Base-by-base conservation (phyloP, 768 basidiomycete species). In the Steccherinum ochraceum region DNA sequence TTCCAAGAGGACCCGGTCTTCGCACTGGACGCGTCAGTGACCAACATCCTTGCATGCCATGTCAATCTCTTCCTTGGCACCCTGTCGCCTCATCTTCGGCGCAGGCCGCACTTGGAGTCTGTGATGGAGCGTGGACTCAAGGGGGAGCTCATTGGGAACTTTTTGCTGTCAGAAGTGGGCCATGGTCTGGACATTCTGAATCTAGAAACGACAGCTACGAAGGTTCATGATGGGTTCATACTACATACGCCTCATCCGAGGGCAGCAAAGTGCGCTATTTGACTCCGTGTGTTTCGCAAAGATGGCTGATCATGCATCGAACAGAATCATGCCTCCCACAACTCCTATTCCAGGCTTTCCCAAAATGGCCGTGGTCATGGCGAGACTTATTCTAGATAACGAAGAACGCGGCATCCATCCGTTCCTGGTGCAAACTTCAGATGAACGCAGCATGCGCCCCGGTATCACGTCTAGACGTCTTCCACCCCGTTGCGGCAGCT, bases 21-120 rank as follows among this genome's bases (percentile, higher is more conserved):
- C 5, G 21, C 46, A 2, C 35, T 65, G 21, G 72, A 72, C 54
- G 66, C 61, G 18, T 68, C 62, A 1, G 63, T 64, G 1, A 59
- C 52, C 4, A 68, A 67, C 2, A 59, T 74, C 12, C 52, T 68
- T 18, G 67, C 70, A 2, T 67, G 73, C 10, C 72, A 74, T 21
- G 64, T 61, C 52, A 73, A 74, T 44, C 61, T 74, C 16, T 58
- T 50, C 21, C 63, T 60, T 10, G 73, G 73, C 20, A 73, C 73
- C 0, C 49, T 74, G 20, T 64, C 66, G 11, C 58, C 52, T 11
- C 67, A 57, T 49, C 46, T 60, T 2, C 46, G 24, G 12, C 56
- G 57, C 3, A 57, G 66, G 40, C 60, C 58, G 12, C 54, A 64
- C 18, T 41, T 70, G 5, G 30, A 51, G 0, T 41, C 58, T 3